Evolutionary conservation across 139 green algal species (phyloP).

Genomic region (Chlamydomonas applanata): DNA sequence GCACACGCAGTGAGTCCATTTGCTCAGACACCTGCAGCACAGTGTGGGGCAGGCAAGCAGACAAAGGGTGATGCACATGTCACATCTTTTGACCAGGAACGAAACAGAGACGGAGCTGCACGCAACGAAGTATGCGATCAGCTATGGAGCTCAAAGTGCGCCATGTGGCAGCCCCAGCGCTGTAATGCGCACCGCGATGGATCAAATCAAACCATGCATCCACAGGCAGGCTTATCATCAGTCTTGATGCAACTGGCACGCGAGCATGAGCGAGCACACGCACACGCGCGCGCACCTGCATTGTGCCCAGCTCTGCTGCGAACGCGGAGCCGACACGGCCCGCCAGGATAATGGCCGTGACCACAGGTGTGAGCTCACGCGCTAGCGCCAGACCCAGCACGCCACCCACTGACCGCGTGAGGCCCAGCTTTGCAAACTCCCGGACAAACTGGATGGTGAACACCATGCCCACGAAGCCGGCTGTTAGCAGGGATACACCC

Average conservation of each 20-base stretch:
- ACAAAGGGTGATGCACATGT: too few species aligned
- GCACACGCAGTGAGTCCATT: slow-evolving; percentile 92
- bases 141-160: too few species aligned
- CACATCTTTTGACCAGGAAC: too few species aligned
- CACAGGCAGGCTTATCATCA: too few species aligned
- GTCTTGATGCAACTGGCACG: neutral
- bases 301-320: slow-evolving; percentile 97
- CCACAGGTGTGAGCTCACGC: slow-evolving; percentile 94
- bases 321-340: slow-evolving; percentile 94
- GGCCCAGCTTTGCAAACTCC: slow-evolving; percentile 91
- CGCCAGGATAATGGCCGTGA: slow-evolving; percentile 97
- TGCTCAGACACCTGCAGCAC: slow-evolving; percentile 92
- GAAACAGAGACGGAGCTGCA: too few species aligned
- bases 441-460: slow-evolving; percentile 99
- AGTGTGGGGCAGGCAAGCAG: neutral
- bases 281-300: slow-evolving; percentile 87
- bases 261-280: too few species aligned
- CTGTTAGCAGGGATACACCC: slow-evolving; percentile 91
- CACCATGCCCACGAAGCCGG: slow-evolving; percentile 98
- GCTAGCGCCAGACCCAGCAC: slow-evolving; percentile 93
- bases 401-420: slow-evolving; percentile 94
- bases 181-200: too few species aligned
- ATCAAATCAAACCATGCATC: neutral
- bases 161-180: too few species aligned
- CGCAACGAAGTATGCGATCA: too few species aligned